Evolutionary conservation across 306 rosid species (phyloP), one percentile per base, ranked within the genome.

Genomic region (Oemleria cerasiformis): DNA sequence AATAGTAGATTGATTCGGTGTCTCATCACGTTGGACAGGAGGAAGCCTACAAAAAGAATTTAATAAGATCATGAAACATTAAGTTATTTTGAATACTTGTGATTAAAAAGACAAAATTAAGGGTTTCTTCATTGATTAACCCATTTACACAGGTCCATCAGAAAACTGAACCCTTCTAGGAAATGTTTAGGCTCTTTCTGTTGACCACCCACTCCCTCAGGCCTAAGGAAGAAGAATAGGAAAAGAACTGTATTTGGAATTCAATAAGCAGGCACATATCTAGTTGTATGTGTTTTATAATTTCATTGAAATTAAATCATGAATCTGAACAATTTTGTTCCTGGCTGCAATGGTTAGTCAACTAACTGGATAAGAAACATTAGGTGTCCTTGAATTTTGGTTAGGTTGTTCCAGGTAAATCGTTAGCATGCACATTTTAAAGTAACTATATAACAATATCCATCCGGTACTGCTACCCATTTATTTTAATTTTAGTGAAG

Each of bases 11-110:
- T 38, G 66, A 61, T 61, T 38, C 47, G 39, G 42, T 9, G n/a
- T 61, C 14, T 38, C 66, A 16, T 61, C 50, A 61, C 62, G 76
- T 72, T 72, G 61, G 48, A 19, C 41, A 21, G 40, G n/a, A 6
- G 68, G 16, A 20, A 34, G 25, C 42, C 76, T 73, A 11, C 40
- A 49, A 16, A 70, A 55, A 40, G 6, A 25, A 8, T 41, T 34
- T 44, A 15, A 25, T 55, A 41, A 16, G 62, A 41, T 25, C 64
- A 70, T 70, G 54, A n/a, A 67, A 17, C 54, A 68, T 16, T n/a
- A 30, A 69, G 4, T 36, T 36, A 38, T n/a, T n/a, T 20, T 13
- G 6, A 45, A 49, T 50, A 50, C 5, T 51, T 50, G 9, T 50
- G 72, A 23, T 51, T 34, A 50, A 11, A 10, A 47, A 9, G 23